Percentiles rank a stretch among this genome's conserved stretches.
Conservation (phyloP, 441 rosid genomes). For the Bocquillonia castaneifolia region DNA sequence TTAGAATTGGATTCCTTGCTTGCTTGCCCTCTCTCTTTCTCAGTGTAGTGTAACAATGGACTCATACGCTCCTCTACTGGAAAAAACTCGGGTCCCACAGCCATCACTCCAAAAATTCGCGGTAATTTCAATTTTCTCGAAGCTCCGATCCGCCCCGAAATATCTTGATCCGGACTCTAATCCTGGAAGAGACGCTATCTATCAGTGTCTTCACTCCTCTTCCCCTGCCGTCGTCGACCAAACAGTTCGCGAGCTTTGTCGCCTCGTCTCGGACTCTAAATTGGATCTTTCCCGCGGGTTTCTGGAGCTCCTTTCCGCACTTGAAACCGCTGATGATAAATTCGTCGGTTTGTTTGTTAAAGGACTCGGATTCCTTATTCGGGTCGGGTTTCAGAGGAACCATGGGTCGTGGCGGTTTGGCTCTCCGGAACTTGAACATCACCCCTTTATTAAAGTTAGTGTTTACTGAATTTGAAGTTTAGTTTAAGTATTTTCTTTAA, state of each 20-base stretch:
- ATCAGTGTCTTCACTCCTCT: constrained; percentile 57
- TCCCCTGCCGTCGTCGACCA: constrained; percentile 78
- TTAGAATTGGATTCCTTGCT: neutral
- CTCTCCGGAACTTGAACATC: constrained; percentile 53
- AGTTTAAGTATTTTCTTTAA: neutral
- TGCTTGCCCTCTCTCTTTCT: neutral
- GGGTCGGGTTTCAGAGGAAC: constrained; percentile 47
- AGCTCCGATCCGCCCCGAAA: constrained; percentile 56
- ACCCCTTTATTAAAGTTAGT: constrained; percentile 73
- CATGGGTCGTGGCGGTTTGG: constrained; percentile 46
- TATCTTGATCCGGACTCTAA: constrained; percentile 50
- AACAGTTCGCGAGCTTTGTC: constrained; percentile 77
- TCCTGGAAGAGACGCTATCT: constrained; percentile 53
- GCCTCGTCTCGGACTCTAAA: constrained; percentile 55
- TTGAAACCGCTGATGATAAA: constrained; percentile 62
- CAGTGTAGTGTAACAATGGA: constrained; percentile 36
- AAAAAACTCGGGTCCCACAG: constrained; percentile 68
- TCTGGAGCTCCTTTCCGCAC: constrained; percentile 75
- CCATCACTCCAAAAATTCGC: constrained; percentile 82
- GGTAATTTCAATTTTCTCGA: constrained; percentile 72
- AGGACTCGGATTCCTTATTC: constrained; percentile 58
- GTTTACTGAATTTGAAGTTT: neutral
- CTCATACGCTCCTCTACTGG: constrained; percentile 55
- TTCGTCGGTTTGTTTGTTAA: constrained; percentile 56
- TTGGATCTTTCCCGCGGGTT: constrained; percentile 50